A percentile compares a stretch with the other conserved stretches of the same genome.
Conservation (phyloP, 371 early-diverging fungal species). For the Mortierella polycephala region DNA sequence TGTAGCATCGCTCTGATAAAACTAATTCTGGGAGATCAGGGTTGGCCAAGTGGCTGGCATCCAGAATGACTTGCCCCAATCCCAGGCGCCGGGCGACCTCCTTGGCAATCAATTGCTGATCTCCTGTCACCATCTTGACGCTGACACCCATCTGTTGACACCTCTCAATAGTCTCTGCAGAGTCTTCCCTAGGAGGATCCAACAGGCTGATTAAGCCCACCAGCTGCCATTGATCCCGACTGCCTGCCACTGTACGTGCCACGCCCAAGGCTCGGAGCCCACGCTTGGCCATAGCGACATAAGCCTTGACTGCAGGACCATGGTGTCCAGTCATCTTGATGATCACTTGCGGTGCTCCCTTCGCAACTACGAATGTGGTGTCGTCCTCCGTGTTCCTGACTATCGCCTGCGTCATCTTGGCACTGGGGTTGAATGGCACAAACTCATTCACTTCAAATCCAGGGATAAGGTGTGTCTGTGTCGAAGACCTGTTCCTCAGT, state of each 20-base stretch:
- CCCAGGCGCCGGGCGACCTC: slow-evolving; percentile 82
- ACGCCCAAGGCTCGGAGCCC: slow-evolving; percentile 89
- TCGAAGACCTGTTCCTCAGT: slow-evolving; percentile 56
- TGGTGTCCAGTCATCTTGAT: slow-evolving; percentile 82
- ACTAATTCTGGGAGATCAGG: slow-evolving; percentile 63
- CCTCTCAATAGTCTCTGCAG: slow-evolving; percentile 76
- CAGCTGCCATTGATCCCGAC: slow-evolving; percentile 72
- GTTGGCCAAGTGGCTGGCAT: slow-evolving; percentile 76
- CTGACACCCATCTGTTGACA: slow-evolving; percentile 71
- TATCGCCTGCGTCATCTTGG: slow-evolving; percentile 87
- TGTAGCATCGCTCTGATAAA: slow-evolving; percentile 66
- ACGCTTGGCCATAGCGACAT: slow-evolving; percentile 78
- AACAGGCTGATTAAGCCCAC: slow-evolving; percentile 79
- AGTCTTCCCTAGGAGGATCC: slow-evolving; percentile 89
- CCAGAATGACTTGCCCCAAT: slow-evolving; percentile 74
- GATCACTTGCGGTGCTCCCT: slow-evolving; percentile 92
- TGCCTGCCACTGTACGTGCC: slow-evolving; percentile 78
- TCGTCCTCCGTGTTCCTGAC: slow-evolving; percentile 74
- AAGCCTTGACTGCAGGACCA: slow-evolving; percentile 76
- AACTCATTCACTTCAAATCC: slow-evolving; percentile 85
- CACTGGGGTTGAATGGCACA: slow-evolving; percentile 85
- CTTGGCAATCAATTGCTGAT: slow-evolving; percentile 81
- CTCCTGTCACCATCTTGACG: slow-evolving; percentile 90
- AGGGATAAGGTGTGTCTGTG: slow-evolving; percentile 66
- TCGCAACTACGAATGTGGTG: slow-evolving; percentile 81